phyloP scores from a whole-genome alignment of 148 eudicot species.

The Arbutus unedo region DNA sequence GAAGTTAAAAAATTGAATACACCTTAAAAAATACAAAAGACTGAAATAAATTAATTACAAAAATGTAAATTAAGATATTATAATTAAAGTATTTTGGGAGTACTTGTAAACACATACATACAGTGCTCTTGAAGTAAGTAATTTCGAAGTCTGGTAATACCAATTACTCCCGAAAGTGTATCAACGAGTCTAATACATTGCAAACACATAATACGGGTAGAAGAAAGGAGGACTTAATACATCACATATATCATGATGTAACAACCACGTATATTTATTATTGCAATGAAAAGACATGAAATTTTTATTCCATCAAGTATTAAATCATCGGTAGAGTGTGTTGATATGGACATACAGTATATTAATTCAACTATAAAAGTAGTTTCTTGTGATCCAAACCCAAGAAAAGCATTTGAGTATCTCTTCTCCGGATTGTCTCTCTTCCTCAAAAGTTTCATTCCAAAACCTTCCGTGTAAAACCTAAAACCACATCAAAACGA shows the following conservation, averaged over 20 bases:
- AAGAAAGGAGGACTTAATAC: no score
- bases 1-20: no score
- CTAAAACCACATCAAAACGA: slow-evolving; percentile 25
- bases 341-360: slow-evolving; percentile 54
- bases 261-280: no score
- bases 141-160: not conserved
- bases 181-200: not conserved
- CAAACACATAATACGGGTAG: not conserved
- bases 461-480: slow-evolving; percentile 91
- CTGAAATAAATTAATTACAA: no score
- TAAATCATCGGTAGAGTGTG: no score
- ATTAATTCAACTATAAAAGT: slow-evolving; percentile 78
- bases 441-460: slow-evolving; percentile 85
- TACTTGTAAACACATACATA: no score
- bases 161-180: not conserved
- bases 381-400: slow-evolving; percentile 82
- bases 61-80: no score
- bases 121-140: not conserved
- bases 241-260: no score
- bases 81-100: no score
- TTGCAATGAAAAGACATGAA: no score
- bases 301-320: no score
- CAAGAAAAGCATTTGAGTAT: slow-evolving; percentile 87
- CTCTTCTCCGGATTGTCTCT: slow-evolving; percentile 85
- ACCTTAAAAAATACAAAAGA: no score